These are phyloP conservation scores for Asparagopsis taxiformis DNA, from an alignment of 31 red algal species.

Conservation along the genomic window DNA sequence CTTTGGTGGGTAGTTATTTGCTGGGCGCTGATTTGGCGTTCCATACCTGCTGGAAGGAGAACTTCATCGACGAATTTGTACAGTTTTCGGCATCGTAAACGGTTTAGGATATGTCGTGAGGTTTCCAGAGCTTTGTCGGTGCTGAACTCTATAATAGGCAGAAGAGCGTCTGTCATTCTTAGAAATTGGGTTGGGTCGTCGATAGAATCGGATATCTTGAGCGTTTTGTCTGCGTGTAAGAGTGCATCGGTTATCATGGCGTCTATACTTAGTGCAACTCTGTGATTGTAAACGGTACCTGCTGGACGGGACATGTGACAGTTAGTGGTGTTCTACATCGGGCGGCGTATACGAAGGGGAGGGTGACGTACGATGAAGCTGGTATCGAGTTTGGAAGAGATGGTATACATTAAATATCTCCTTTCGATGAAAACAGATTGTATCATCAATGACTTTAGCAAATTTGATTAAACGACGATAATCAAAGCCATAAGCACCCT, in stretches of 20 bases:
- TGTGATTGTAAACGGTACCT: constrained; percentile 92
- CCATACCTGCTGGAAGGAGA: constrained; percentile 57
- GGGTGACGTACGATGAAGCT: constrained; percentile 58
- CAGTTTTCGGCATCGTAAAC: constrained; percentile 77
- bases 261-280: constrained; percentile 79
- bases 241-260: constrained; percentile 89
- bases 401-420: constrained; percentile 95
- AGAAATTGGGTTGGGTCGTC: constrained; percentile 71
- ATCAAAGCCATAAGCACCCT: constrained; percentile 91
- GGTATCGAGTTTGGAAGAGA: constrained; percentile 89
- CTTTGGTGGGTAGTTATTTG: constrained; percentile 78
- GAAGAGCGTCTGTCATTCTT: constrained; percentile 68
- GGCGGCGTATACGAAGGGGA: neutral
- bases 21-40: constrained; percentile 23
- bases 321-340: neutral
- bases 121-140: constrained; percentile 54
- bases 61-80: constrained; percentile 93
- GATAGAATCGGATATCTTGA: constrained; percentile 76
- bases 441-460: constrained; percentile 75
- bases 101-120: constrained; percentile 68
- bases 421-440: constrained; percentile 91
- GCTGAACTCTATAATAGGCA: constrained; percentile 80
- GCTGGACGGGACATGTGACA: too few relatives aligned
- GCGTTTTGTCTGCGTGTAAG: constrained; percentile 72
- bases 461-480: constrained; percentile 76